Evolutionary conservation across 1,284 basidiomycete genomes (phyloP), one percentile per base, ranked within the genome.

Genomic region (Apiotrichum brassicae): DNA sequence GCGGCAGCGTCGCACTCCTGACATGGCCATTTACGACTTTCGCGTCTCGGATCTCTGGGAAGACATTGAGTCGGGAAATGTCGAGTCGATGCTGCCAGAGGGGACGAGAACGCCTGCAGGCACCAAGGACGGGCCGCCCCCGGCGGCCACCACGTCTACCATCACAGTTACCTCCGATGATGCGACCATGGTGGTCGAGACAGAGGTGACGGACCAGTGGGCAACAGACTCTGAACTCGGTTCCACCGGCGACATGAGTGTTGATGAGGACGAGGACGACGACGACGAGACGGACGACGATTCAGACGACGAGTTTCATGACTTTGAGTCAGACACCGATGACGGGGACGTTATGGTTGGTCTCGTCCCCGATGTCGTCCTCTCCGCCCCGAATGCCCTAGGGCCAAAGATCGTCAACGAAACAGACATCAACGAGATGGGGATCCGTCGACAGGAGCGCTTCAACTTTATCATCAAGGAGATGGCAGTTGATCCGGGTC

Each of bases 401-500:
- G 51, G 51, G 23, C 42, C 49, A 55, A 43, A 54, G 12, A 40
- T 44, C 26, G 41, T 51, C 55, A 43, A 55, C 13, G 59, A 60
- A 28, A 64, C 71, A 1, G 76, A 76, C 30, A 73, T 73, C 24
- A 73, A 49, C 12, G 55, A 48, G 33, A 52, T 56, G 16, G 55
- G 60, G 18, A 51, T 68, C 14, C 47, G 60, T 28, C 57, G 53
- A 38, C 41, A 51, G 16, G 58, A 63, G 24, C 53, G 49, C 20
- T 65, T 67, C 26, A 51, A 53, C 22, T 70, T 68, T 43, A 53
- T 60, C n/a, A 64, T 74, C 35, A 48, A 56, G 14, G 72, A 74
- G 38, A 61, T 74, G 43, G 67, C 71, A 0, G 68, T 72, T 20
- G 72, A 74, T 54, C 71, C 71, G 13, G 71, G 70, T 9, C 64